A percentile compares a stretch with the other conserved stretches of the same genome.
Evolutionary conservation across 495 filamentous ascomycete species (phyloP).

Genomic region (Podospora sp.): DNA sequence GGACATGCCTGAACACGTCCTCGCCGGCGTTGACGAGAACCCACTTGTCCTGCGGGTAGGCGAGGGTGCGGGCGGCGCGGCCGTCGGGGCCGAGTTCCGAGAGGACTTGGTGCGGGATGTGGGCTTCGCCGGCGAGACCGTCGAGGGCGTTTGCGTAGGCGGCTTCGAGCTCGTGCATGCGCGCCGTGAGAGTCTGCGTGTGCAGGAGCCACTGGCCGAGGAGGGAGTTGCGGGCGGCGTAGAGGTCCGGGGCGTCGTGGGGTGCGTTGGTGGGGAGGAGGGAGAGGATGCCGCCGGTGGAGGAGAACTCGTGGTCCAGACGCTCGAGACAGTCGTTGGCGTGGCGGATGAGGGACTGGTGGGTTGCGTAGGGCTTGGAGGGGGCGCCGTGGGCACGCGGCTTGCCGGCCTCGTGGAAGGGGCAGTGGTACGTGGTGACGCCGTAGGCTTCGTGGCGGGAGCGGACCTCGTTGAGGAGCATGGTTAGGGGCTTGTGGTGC

Average conservation of each 20-base stretch:
- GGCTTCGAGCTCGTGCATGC: slow-evolving; percentile 55
- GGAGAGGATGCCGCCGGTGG: slow-evolving; percentile 52
- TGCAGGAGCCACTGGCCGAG: slow-evolving; percentile 55
- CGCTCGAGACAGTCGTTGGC: slow-evolving; percentile 56
- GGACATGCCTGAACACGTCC: slow-evolving; percentile 48
- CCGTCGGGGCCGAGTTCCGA: slow-evolving; percentile 40
- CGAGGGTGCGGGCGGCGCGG: slow-evolving; percentile 42
- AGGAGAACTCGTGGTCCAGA: slow-evolving; percentile 56
- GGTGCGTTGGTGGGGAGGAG: slow-evolving; percentile 46
- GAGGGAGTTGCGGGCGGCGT: slow-evolving; percentile 42
- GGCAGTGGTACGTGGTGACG: slow-evolving; percentile 44
- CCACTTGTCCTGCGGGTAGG: slow-evolving; percentile 54
- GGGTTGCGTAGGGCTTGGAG: slow-evolving; percentile 46
- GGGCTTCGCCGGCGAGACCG: slow-evolving; percentile 50
- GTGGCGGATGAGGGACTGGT: slow-evolving; percentile 53
- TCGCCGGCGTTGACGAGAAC: slow-evolving; percentile 55
- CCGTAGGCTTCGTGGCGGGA: slow-evolving; percentile 41
- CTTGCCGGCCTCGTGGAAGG: slow-evolving; percentile 29
- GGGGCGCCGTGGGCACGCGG: slow-evolving; percentile 25
- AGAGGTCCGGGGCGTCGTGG: slow-evolving; percentile 34
- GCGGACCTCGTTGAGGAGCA: slow-evolving; percentile 49
- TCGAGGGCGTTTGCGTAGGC: slow-evolving; percentile 51
- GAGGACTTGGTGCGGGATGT: slow-evolving; percentile 47
- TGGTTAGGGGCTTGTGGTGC: slow-evolving; percentile 48
- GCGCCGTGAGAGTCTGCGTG: slow-evolving; percentile 48